Evolutionary conservation across 345 rosid species (phyloP).

Genomic region (Ceriops tagal): DNA sequence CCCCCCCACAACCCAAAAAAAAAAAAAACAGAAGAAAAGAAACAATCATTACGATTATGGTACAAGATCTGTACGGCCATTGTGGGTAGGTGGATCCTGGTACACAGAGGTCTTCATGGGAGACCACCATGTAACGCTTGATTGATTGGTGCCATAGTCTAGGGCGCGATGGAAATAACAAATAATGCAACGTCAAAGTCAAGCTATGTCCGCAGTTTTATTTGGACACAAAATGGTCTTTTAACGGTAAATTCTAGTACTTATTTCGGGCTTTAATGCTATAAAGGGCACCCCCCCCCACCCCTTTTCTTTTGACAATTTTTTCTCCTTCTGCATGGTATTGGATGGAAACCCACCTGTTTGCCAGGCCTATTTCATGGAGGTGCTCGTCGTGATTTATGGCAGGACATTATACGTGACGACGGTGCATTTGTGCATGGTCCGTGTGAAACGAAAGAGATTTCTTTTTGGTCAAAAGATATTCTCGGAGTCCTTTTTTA

Average conservation of each 20-base stretch:
- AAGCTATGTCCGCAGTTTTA: not conserved
- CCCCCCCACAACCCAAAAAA: no score
- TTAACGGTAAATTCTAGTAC: not conserved
- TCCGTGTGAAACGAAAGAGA: not conserved
- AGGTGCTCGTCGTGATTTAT: conserved; percentile 3
- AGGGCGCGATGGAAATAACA: no score
- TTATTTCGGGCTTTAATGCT: not conserved
- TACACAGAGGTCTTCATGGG: no score
- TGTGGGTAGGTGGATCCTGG: no score
- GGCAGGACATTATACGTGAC: not conserved
- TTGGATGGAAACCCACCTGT: conserved; percentile 12
- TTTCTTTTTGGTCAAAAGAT: no score
- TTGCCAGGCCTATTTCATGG: conserved; percentile 15
- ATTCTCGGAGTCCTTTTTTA: no score
- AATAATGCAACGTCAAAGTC: no score
- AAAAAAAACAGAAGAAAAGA: no score
- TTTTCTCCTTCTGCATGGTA: not conserved
- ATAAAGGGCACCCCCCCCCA: not conserved
- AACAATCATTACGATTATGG: no score
- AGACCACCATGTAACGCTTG: no score
- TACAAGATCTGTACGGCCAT: no score
- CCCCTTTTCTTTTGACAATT: not conserved
- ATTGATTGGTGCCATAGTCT: not conserved
- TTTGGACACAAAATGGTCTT: not conserved
- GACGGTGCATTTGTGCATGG: not conserved